A percentile compares a stretch with the other conserved stretches of the same genome.
phyloP scores from a whole-genome alignment of 345 rosid species.

The Acer saccharum region DNA sequence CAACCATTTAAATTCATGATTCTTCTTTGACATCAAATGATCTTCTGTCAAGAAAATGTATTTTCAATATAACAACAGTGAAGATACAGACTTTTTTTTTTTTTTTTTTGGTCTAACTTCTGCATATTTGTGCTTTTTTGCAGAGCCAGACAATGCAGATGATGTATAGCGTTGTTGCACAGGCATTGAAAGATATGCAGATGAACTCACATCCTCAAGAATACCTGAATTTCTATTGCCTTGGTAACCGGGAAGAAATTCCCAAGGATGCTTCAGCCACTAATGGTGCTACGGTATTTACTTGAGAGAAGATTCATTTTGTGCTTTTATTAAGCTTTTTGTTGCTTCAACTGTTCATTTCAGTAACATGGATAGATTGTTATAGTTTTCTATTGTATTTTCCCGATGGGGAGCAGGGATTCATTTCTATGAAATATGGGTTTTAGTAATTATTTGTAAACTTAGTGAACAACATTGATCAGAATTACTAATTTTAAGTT shows the following conservation, averaged over 20 bases:
- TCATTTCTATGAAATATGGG: neutral
- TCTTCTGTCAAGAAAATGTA: constrained; percentile 6
- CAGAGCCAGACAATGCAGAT: constrained; percentile 93
- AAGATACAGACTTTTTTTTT: neutral
- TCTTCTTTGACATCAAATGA: constrained; percentile 7
- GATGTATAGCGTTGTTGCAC: constrained; percentile 76
- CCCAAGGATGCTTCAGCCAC: constrained; percentile 27
- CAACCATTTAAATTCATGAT: neutral
- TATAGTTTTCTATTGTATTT: neutral
- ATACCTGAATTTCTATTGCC: constrained; percentile 93
- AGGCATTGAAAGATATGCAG: constrained; percentile 52
- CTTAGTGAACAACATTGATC: neutral
- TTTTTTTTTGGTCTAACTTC: neutral
- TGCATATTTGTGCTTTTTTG: constrained; percentile 26
- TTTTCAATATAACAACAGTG: neutral
- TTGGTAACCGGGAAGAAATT: constrained; percentile 70
- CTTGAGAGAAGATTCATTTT: constrained; percentile 6
- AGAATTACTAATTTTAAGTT: neutral
- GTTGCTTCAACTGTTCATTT: neutral
- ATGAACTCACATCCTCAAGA: constrained; percentile 69
- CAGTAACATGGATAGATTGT: neutral
- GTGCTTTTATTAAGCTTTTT: constrained; percentile 8
- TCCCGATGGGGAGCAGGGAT: constrained; percentile 1
- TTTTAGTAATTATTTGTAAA: neutral
- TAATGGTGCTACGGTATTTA: constrained; percentile 49